A percentile compares a stretch with the other conserved stretches of the same genome.
These are phyloP conservation scores for Periglandula ipomoeae DNA, from an alignment of 2,329 filamentous ascomycete genomes.

Conservation along the genomic window DNA sequence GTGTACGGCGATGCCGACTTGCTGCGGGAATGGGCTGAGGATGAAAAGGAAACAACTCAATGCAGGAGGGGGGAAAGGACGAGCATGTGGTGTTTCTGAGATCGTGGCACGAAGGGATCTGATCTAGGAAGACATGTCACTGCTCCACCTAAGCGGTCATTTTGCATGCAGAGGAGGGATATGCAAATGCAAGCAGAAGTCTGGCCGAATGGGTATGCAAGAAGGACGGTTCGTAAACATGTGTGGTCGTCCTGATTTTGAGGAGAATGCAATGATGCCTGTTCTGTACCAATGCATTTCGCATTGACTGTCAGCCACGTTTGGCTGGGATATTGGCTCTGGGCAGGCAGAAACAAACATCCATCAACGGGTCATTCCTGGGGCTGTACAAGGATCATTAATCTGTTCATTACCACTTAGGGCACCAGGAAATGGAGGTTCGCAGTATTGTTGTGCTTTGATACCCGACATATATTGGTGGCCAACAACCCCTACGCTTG, in stretches of 20 bases:
- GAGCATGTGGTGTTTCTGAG: not conserved
- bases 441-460: not conserved
- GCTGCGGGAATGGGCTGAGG: not conserved
- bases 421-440: not conserved
- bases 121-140: too few relatives aligned
- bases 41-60: too few relatives aligned
- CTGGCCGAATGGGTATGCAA: not conserved
- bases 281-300: not conserved
- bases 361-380: not conserved
- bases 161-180: too few relatives aligned
- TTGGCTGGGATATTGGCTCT: too few relatives aligned
- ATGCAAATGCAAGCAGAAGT: not conserved
- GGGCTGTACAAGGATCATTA: not conserved
- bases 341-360: not conserved
- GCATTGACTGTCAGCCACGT: too few relatives aligned
- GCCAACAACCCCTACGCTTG: slow-evolving; percentile 1
- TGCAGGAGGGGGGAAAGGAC: too few relatives aligned
- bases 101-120: too few relatives aligned
- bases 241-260: not conserved
- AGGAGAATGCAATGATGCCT: not conserved
- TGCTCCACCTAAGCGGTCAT: too few relatives aligned
- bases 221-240: not conserved
- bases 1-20: slow-evolving; percentile 13
- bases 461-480: not conserved
- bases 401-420: too few relatives aligned